Conservation (phyloP, 306 rosid species). For the Herpetospermum pedunculosum region DNA sequence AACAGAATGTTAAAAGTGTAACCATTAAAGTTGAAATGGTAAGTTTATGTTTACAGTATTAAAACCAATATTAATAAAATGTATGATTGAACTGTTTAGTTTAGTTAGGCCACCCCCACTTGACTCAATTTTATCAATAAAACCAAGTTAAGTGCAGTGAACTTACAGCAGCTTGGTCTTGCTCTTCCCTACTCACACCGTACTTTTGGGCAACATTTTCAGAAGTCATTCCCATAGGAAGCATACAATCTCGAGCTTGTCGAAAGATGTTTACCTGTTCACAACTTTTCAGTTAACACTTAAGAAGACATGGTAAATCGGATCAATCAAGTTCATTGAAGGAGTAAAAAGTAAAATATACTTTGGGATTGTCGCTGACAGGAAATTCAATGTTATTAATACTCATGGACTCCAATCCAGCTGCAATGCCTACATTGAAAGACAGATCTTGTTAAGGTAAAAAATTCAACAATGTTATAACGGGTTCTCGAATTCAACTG, state of each 20-base stretch:
- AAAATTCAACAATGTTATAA: neutral
- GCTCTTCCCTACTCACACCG: constrained; percentile 79
- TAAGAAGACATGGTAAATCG: neutral
- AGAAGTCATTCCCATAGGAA: constrained; percentile 87
- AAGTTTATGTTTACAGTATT: neutral
- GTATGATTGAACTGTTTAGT: neutral
- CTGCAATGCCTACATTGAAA: constrained; percentile 59
- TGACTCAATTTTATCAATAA: neutral
- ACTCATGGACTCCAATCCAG: constrained; percentile 82
- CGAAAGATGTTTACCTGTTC: constrained; percentile 38
- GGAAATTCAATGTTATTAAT: constrained; percentile 21
- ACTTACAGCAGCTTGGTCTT: constrained; percentile 91
- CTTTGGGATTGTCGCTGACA: constrained; percentile 43
- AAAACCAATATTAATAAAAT: neutral
- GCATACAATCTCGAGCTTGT: constrained; percentile 81
- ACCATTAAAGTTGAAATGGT: neutral
- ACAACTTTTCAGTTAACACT: neutral
- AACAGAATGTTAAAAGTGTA: neutral
- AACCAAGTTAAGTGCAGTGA: neutral
- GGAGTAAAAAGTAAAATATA: constrained; percentile 11
- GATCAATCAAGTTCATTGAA: neutral
- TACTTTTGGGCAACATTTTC: constrained; percentile 76
- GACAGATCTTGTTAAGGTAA: neutral
- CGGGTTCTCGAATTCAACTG: neutral
- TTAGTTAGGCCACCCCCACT: neutral